Base-by-base conservation (phyloP, 1,139 yeast genomes). In the Casaregolazyma lundiana region DNA sequence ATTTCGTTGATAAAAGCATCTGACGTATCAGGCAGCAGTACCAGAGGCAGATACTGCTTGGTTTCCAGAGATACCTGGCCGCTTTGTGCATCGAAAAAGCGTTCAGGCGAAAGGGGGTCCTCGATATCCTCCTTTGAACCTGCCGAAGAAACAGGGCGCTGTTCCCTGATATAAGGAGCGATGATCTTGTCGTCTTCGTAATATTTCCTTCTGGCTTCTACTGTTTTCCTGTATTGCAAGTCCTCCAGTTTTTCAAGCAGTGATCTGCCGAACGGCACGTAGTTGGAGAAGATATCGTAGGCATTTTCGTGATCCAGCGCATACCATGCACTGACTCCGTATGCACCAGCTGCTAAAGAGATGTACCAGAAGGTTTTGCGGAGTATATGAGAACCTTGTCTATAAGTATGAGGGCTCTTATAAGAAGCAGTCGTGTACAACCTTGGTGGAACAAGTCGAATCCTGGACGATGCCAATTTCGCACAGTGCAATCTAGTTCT, bases 51-150 rank as follows among this genome's bases (percentile, higher is more conserved):
- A 38, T 61, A 61, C 19, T 56, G 63, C 32, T 60, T 49, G 15
- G 46, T 48, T 13, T 44, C 53, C 2, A 30, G 16, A 19, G 61
- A 61, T 2, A 59, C 63, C 9, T 54, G 49, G 4, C 65, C 65
- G 11, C 61, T 53, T 29, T 53, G 51, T 16, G 65, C 60, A 38
- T 59, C 58, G 47, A 61, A 61, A 41, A 61, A 61, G 15, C 53
- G 50, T 19, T 56, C 52, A 4, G 61, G 58, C 1, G 59, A 41
- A 22, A 61, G 50, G 5, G 65, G 65, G 35, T 61, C 65, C 35
- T 51, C 53, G 11, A 53, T 38, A 8, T 41, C 40, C 8, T 35
- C 29, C 6, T 7, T 37, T 35, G 46, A 45, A 21, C 45, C 34
- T 44, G 42, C 30, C 44, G 38, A 16, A 17, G 47, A 22, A 38